A percentile compares a stretch with the other conserved stretches of the same genome.
These are phyloP conservation scores for Trichoderma cornu-damae DNA, from an alignment of 2,329 filamentous ascomycete species.

Conservation along the genomic window DNA sequence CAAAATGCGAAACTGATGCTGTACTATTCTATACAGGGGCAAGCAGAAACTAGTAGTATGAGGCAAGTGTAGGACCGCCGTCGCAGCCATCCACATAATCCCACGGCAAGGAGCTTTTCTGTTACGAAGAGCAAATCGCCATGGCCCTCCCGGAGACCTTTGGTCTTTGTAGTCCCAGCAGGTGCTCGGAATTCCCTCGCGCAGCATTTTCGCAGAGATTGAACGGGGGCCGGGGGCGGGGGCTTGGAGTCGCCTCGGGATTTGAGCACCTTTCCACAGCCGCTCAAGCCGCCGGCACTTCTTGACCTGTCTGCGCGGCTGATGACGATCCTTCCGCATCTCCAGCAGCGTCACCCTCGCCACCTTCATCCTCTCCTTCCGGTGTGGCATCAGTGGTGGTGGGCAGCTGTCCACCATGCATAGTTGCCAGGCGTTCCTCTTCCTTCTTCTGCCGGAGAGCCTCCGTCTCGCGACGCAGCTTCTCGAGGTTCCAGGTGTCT, in stretches of 20 bases:
- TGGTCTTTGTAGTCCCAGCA: conserved; percentile 17
- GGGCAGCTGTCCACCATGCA: conserved; percentile 25
- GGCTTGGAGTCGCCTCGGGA: conserved; percentile 4
- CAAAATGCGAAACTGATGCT: conserved; percentile 11
- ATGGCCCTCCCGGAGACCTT: conserved; percentile 15
- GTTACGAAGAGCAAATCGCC: conserved; percentile 11
- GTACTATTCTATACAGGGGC: conserved; percentile 11
- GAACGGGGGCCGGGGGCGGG: no score
- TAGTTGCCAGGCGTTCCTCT: conserved; percentile 56
- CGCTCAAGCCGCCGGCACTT: conserved; percentile 22
- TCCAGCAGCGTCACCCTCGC: not conserved
- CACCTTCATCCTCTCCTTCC: conserved; percentile 17
- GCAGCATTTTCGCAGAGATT: conserved; percentile 12
- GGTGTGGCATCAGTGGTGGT: conserved; percentile 7
- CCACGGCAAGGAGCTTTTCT: conserved; percentile 2
- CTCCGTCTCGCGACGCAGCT: conserved; percentile 80
- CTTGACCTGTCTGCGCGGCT: conserved; percentile 1
- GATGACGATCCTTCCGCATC: not conserved
- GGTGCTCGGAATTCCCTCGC: conserved; percentile 28
- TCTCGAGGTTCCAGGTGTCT: conserved; percentile 78
- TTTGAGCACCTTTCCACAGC: not conserved
- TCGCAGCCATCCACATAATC: conserved; percentile 5
- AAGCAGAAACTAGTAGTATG: conserved; percentile 15
- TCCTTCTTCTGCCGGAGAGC: conserved; percentile 68
- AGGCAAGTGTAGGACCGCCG: conserved; percentile 7